Evolutionary conservation across 202 grass and related monocot species (phyloP).

Genomic region (Setaria viridis): DNA sequence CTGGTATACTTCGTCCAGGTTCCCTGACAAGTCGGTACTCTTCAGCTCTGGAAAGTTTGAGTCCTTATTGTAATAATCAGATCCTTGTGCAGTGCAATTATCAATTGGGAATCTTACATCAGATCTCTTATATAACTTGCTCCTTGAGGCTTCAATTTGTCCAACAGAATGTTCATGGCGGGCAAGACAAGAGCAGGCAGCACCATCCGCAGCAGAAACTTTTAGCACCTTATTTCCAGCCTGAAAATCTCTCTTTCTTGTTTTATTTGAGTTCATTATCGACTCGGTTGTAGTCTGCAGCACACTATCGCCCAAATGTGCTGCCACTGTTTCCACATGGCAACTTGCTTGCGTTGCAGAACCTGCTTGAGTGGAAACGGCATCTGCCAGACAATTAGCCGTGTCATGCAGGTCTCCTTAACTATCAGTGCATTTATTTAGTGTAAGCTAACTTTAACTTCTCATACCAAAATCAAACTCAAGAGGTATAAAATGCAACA

Average conservation of each 20-base stretch:
- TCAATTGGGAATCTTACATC: not conserved
- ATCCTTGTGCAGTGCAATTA: conserved; percentile 9
- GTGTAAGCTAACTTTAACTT: not conserved
- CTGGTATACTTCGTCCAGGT: conserved; percentile 15
- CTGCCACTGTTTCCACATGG: conserved; percentile 8
- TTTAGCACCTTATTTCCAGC: conserved; percentile 28
- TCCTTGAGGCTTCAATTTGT: conserved; percentile 33
- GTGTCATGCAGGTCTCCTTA: conserved; percentile 16
- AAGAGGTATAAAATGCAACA: not conserved
- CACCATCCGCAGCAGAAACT: not conserved
- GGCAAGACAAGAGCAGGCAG: not conserved
- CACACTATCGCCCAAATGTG: conserved; percentile 1
- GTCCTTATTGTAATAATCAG: conserved; percentile 29
- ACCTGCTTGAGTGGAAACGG: conserved; percentile 5
- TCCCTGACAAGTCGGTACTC: not conserved
- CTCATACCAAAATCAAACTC: not conserved
- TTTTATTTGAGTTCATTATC: conserved; percentile 6
- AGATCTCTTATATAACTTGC: conserved; percentile 20
- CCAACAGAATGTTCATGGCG: conserved; percentile 1
- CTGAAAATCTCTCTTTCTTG: conserved; percentile 38
- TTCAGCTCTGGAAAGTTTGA: not conserved
- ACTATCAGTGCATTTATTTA: not conserved
- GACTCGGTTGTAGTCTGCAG: conserved; percentile 21
- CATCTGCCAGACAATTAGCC: not conserved
- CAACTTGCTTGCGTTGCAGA: not conserved